These are phyloP conservation scores for Colletotrichum destructivum DNA, from an alignment of 2,329 filamentous ascomycete genomes.

Conservation along the genomic window DNA sequence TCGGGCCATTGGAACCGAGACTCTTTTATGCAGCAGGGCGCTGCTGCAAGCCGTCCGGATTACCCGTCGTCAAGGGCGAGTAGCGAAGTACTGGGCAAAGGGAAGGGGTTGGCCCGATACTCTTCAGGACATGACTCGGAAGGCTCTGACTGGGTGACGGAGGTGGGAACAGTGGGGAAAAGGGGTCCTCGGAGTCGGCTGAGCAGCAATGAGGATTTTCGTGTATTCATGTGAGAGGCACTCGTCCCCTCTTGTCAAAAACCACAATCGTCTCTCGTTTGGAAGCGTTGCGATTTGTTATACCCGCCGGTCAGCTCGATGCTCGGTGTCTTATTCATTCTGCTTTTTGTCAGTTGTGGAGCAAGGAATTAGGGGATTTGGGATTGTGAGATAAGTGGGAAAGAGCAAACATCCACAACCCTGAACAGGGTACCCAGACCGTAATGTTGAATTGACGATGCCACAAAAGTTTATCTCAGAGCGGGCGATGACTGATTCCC, in stretches of 20 bases:
- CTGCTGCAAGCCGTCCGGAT: slow-evolving; percentile 16
- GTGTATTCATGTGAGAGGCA: slow-evolving; percentile 40
- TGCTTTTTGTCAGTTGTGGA: neutral
- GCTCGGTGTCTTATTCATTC: slow-evolving; percentile 13
- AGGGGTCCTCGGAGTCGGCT: slow-evolving; percentile 28
- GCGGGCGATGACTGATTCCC: slow-evolving; percentile 18
- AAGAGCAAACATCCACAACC: neutral
- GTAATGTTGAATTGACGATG: slow-evolving; percentile 40
- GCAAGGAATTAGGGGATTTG: neutral
- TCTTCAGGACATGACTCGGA: slow-evolving; percentile 37
- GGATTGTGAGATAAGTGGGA: neutral
- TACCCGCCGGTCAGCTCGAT: slow-evolving; percentile 29
- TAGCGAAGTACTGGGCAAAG: slow-evolving; percentile 39
- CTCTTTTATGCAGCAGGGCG: slow-evolving; percentile 27
- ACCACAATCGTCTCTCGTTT: slow-evolving; percentile 14
- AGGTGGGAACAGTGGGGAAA: slow-evolving; percentile 34
- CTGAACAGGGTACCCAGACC: slow-evolving; percentile 20
- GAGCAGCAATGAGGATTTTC: slow-evolving; percentile 38
- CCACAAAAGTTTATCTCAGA: slow-evolving; percentile 29
- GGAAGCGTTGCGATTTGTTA: slow-evolving; percentile 42
- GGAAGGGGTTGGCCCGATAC: slow-evolving; percentile 33
- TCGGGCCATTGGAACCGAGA: slow-evolving; percentile 35
- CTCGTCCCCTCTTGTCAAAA: neutral
- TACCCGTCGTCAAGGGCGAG: slow-evolving; percentile 36
- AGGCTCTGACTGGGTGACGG: slow-evolving; percentile 41